Evolutionary conservation across 345 rosid genomes (phyloP), one percentile per base, ranked within the genome.

Genomic region (Crucihimalaya himalaica): DNA sequence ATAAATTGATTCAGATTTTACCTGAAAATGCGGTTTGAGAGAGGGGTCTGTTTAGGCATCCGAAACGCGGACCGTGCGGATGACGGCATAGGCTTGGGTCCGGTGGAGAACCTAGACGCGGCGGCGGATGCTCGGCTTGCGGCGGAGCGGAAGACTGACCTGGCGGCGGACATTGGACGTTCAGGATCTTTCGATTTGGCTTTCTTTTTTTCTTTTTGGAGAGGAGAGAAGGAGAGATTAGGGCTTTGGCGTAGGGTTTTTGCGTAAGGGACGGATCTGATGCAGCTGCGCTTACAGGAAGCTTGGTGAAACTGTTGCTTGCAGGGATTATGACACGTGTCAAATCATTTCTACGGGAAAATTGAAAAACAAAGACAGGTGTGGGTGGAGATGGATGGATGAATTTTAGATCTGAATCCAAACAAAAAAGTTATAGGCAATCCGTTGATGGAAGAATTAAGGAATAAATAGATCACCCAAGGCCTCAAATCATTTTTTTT

Each of bases 1-100:
- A 28, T 35, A 4, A 19, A 23, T 0, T 43, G 6, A 7, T 16
- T 18, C n/a, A n/a, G n/a, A 21, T 4, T 16, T 54, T 56, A 89
- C 98, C 97, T 90, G 86, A 87, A 80, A 80, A 86, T 75, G 66
- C 89, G 88, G 19, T 70, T 80, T 63, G 90, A 68, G 9, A 84
- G 78, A 11, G 89, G 83, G 52, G 70, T 82, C 75, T 79, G 89
- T 62, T 83, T 86, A 50, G 90, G 71, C 80, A 72, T 66, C 51
- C 88, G 79, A 68, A 90, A 86, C 14, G 97, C 75, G 18, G 88
- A 77, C 52, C 65, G 80, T 8, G 86, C 27, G 1, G 93, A 79
- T 45, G 57, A 23, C 9, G 85, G 67, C 55, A 56, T 60, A 60
- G 87, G 13, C 32, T 84, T 92, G 5, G 86, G 68, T 56, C 68